Conservation (phyloP, 371 early-diverging fungal species). For the Mucor piriformis region DNA sequence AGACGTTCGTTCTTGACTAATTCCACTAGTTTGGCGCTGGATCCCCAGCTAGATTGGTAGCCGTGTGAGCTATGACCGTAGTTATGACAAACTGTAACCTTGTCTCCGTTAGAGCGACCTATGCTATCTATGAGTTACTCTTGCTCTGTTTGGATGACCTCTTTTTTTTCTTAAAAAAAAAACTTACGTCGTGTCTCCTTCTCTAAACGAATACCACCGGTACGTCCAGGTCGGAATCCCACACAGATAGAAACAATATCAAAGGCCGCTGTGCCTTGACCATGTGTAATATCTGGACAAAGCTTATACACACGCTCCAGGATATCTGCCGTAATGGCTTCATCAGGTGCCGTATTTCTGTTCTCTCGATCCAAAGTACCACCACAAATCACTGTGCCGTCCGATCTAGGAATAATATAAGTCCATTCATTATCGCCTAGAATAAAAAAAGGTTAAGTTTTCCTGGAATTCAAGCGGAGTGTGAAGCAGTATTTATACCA, state of each 20-base stretch:
- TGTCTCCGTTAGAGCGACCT: constrained; percentile 31
- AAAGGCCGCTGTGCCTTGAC: constrained; percentile 45
- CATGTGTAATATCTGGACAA: constrained; percentile 42
- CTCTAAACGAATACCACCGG: constrained; percentile 73
- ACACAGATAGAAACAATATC: constrained; percentile 68
- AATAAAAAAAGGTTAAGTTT: constrained; percentile 1
- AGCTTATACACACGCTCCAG: constrained; percentile 35
- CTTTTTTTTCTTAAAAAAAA: too few species aligned
- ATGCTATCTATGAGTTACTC: too few species aligned
- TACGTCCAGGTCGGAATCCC: constrained; percentile 76
- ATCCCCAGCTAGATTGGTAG: constrained; percentile 53
- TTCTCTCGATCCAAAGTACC: constrained; percentile 42
- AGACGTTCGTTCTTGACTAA: constrained; percentile 27
- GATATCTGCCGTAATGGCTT: constrained; percentile 34
- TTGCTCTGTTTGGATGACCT: too few species aligned
- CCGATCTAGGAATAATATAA: constrained; percentile 82
- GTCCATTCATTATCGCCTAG: constrained; percentile 46
- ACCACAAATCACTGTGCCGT: constrained; percentile 81
- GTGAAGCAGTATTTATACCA: constrained; percentile 4
- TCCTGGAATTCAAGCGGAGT: too few species aligned
- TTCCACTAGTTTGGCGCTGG: constrained; percentile 31
- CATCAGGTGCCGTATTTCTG: constrained; percentile 33
- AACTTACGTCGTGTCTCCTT: constrained; percentile 58
- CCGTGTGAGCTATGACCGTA: constrained; percentile 51
- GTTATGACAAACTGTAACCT: constrained; percentile 42